These are phyloP conservation scores for Clonostachys chloroleuca DNA, from an alignment of 2,329 filamentous ascomycete genomes.

Conservation along the genomic window DNA sequence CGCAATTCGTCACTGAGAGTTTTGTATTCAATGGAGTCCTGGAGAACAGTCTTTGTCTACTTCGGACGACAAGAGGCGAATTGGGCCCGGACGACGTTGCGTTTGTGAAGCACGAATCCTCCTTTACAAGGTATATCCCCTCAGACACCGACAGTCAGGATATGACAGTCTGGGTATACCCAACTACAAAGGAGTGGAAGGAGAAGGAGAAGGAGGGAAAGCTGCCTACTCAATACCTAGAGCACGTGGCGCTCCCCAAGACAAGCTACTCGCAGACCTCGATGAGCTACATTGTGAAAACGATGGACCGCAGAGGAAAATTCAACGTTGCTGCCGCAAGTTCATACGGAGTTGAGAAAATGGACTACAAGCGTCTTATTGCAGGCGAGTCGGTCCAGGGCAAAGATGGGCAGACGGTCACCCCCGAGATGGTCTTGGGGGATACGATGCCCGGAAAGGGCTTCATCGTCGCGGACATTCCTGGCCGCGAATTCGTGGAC, in stretches of 20 bases:
- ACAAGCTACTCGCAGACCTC: constrained; percentile 63
- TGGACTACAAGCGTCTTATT: constrained; percentile 56
- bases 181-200: not conserved
- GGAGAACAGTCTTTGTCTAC: not conserved
- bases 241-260: constrained; percentile 50
- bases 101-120: constrained; percentile 49
- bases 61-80: not conserved
- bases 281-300: constrained; percentile 83
- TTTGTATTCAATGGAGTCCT: constrained; percentile 26
- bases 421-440: constrained; percentile 82
- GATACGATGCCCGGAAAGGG: constrained; percentile 63
- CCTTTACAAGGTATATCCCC: not conserved
- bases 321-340: constrained; percentile 67
- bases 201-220: not conserved
- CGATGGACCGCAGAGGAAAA: constrained; percentile 71
- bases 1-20: constrained; percentile 21
- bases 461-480: constrained; percentile 77
- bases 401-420: constrained; percentile 64
- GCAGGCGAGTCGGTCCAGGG: constrained; percentile 59
- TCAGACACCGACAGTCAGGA: not conserved
- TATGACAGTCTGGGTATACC: not conserved
- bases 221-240: constrained; percentile 4
- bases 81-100: constrained; percentile 19
- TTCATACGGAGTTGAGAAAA: constrained; percentile 56
- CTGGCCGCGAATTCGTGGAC: constrained; percentile 65